Base-by-base conservation (phyloP, 257 asterid genomes). In the Ilex asprella region DNA sequence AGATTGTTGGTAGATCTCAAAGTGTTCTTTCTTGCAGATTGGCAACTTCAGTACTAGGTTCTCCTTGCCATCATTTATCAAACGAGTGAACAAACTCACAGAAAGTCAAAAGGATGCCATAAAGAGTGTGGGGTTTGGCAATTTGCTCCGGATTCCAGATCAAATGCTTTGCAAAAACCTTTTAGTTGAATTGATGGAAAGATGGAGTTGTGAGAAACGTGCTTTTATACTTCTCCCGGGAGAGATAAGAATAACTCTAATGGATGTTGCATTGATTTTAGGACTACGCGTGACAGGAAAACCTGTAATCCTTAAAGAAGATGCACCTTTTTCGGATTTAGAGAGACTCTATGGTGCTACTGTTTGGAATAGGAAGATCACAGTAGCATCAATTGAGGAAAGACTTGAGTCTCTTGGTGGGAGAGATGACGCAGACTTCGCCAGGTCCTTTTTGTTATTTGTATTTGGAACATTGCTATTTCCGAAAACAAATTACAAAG, bases 401-500 rank as follows among this genome's bases (percentile, higher is more conserved):
- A 62, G 73, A 54, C 69, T 72, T 29, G 59, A 62, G 46, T 52
- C 55, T 15, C 64, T 57, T 50, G 73, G 62, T 16, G 77, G 67
- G 63, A 46, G 50, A 3, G 63, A 58, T 31, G 64, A 62, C 31
- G 73, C 39, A 5, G 66, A 72, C 46, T 72, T 72, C 62, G 50
- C 56, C 10, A 72, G 77, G 60, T 44, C 65, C 12, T 67, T 72
- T 64, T 31, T 72, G 59, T 52, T 67, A 47, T 72, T 39, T 21
- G 58, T 55, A 29, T 72, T 72, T 59, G 73, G 77, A 27, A 72
- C 73, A 12, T 31, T 72, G 39, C 63, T 72, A 16, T 72, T 72
- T 30, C 70, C 77, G 32, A 72, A 52, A 43, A 27, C 73, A n/a
- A 72, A n/a, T 30, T 58, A 69, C 13, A 72, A 72, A 55, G 53